Evolutionary conservation across 257 asterid genomes (phyloP).

Genomic region (Solanum ossicruentum): DNA sequence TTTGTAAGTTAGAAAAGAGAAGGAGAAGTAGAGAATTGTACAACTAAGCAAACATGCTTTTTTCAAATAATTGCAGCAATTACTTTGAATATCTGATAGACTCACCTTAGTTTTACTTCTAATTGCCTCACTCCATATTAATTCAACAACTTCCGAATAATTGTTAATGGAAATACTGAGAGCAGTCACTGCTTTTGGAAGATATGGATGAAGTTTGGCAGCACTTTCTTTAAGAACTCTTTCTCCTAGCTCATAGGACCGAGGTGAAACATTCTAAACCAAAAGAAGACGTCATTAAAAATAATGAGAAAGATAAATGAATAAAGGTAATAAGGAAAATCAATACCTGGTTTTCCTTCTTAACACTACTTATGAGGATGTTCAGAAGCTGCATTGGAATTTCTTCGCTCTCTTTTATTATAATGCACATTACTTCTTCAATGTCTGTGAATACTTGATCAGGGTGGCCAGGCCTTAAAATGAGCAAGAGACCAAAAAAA

Average conservation of each 20-base stretch:
- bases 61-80: background rate
- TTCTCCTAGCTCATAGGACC: constrained; percentile 9
- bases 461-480: constrained; percentile 33
- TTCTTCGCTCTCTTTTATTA: constrained; percentile 38
- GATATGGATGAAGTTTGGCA: background rate
- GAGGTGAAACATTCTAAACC: constrained; percentile 7
- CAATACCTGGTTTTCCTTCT: constrained; percentile 36
- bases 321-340: background rate
- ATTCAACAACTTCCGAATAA: constrained; percentile 8
- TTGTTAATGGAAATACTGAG: background rate
- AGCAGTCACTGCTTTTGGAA: constrained; percentile 2
- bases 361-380: constrained; percentile 41
- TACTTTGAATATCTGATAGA: background rate
- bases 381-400: constrained; percentile 39
- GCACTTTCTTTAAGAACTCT: constrained; percentile 1
- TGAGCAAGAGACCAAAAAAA: constrained; percentile 1
- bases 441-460: constrained; percentile 21
- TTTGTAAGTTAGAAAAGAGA: background rate
- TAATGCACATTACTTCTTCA: constrained; percentile 37
- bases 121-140: background rate
- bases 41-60: background rate
- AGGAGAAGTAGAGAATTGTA: background rate
- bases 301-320: background rate
- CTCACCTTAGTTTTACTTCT: background rate
- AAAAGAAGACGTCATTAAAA: background rate